Conservation (phyloP, 1,139 yeast species). For the Candida freyschussii region DNA sequence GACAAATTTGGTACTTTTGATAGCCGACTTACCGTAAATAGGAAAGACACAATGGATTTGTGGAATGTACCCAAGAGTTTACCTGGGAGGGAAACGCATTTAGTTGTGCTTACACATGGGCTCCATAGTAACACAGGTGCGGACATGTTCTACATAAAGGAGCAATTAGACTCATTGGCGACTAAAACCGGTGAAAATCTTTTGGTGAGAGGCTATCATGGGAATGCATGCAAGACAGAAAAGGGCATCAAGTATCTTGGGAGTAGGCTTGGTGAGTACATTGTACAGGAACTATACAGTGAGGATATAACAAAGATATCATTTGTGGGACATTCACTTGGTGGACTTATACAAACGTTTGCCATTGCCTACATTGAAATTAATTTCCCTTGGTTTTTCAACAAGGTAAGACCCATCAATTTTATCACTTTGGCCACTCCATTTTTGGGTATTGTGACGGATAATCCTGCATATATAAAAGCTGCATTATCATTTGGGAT, state of each 20-base stretch:
- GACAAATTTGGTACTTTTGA: slow-evolving; percentile 24
- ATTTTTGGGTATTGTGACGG: slow-evolving; percentile 73
- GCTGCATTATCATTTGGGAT: slow-evolving; percentile 82
- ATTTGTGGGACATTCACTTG: slow-evolving; percentile 87
- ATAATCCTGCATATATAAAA: slow-evolving; percentile 84
- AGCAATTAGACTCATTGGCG: slow-evolving; percentile 59
- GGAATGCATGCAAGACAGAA: slow-evolving; percentile 86
- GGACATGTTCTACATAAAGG: slow-evolving; percentile 84
- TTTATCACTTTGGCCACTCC: slow-evolving; percentile 88
- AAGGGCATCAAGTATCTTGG: slow-evolving; percentile 87
- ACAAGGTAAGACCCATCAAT: slow-evolving; percentile 64
- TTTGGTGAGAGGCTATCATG: slow-evolving; percentile 77
- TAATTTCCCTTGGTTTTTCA: slow-evolving; percentile 70
- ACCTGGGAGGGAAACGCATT: slow-evolving; percentile 49
- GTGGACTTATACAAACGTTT: slow-evolving; percentile 87
- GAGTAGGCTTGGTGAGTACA: slow-evolving; percentile 69
- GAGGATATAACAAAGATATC: slow-evolving; percentile 58
- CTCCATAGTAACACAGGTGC: slow-evolving; percentile 85
- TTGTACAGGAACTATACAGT: slow-evolving; percentile 53
- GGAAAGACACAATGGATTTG: slow-evolving; percentile 60
- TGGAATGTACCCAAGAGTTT: slow-evolving; percentile 63
- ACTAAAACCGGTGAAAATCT: slow-evolving; percentile 48
- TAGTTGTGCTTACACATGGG: slow-evolving; percentile 85
- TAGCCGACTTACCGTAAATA: slow-evolving; percentile 39
- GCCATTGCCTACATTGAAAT: slow-evolving; percentile 78